Evolutionary conservation across 768 basidiomycete genomes (phyloP).

Genomic region (Trametes villosa): DNA sequence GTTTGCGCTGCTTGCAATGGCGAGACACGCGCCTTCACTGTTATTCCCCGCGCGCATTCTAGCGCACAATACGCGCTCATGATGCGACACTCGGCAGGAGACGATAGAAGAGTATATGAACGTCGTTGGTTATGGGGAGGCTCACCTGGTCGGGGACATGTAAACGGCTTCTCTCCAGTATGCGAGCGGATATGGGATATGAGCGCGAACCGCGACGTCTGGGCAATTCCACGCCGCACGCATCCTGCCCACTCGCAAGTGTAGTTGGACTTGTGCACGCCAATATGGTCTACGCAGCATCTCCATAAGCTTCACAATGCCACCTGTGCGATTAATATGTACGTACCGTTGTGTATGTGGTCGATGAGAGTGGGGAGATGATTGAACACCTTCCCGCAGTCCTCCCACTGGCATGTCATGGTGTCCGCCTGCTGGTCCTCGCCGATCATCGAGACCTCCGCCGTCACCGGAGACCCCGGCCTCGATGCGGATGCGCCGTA

Average conservation of each 20-base stretch:
- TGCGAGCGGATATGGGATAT: constrained; percentile 91
- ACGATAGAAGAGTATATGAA: too few relatives aligned
- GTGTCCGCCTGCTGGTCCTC: constrained; percentile 49
- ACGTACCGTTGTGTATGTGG: constrained; percentile 81
- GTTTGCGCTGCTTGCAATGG: too few relatives aligned
- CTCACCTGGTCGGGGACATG: constrained; percentile 76
- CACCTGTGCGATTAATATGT: not conserved
- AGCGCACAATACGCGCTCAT: too few relatives aligned
- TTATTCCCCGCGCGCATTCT: too few relatives aligned
- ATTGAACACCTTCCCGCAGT: constrained; percentile 74
- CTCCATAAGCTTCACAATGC: not conserved
- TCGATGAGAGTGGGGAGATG: constrained; percentile 77
- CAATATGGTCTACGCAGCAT: constrained; percentile 68
- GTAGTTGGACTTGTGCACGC: constrained; percentile 81
- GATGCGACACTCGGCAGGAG: too few relatives aligned
- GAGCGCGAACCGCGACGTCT: constrained; percentile 88
- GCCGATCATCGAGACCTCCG: constrained; percentile 23
- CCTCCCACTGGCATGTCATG: constrained; percentile 83
- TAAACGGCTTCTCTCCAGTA: constrained; percentile 94
- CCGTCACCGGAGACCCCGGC: constrained; percentile 42
- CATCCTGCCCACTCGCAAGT: constrained; percentile 91
- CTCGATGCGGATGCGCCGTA: constrained; percentile 41
- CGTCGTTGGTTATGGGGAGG: not conserved
- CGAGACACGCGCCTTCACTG: too few relatives aligned
- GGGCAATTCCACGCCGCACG: constrained; percentile 75